Base-by-base conservation (phyloP, 2,329 filamentous ascomycete genomes). In the Lachnellula hyalina region DNA sequence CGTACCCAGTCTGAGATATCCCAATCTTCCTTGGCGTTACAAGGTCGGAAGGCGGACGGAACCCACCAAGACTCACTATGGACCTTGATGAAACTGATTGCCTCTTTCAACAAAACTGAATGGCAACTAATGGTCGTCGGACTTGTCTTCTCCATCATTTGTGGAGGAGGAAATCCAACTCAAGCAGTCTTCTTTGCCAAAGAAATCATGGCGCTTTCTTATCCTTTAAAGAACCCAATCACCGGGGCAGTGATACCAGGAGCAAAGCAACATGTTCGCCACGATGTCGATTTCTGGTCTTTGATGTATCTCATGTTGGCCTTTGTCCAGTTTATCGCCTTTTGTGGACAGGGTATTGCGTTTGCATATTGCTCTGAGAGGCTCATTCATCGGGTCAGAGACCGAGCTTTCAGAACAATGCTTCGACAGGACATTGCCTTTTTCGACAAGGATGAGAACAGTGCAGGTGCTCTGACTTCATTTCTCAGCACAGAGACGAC, bases 361-460 rank as follows among this genome's bases (percentile, higher is more conserved):
- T 92, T 97, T 63, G 92, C 90, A 17, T 85, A 84, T 65, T 92
- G 89, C 73, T 94, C 90, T n/a, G 90, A 96, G 74, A 81, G 84
- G 41, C 80, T 97, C 23, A 82, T 96, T 52, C 89, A 90, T 68
- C 85, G 90, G 19, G 90, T 93, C 1, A 84, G 94, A 63, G 85
- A 94, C 70, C 78, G 78, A 54, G 88, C 91, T 6, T 96, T 99
- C 76, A 81, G 92, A 34, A 80, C 86, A 23, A 90, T 97, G 75
- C 82, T 97, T 50, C 88, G 92, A 61, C 93, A 97, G 72, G 94
- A 97, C 60, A 92, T 97, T 55, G 77, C 84, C 28, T 97, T 92
- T 71, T 99, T 96, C 64, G 94, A 97, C 70, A 80, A 79, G 45
- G 89, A 95, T 60, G 87, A 94, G 70, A 96, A 97, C 70, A 91